Percentiles rank a stretch among this genome's conserved stretches.
Evolutionary conservation across 1,284 basidiomycete species (phyloP).

Genomic region (Ceratobasidium sp.): DNA sequence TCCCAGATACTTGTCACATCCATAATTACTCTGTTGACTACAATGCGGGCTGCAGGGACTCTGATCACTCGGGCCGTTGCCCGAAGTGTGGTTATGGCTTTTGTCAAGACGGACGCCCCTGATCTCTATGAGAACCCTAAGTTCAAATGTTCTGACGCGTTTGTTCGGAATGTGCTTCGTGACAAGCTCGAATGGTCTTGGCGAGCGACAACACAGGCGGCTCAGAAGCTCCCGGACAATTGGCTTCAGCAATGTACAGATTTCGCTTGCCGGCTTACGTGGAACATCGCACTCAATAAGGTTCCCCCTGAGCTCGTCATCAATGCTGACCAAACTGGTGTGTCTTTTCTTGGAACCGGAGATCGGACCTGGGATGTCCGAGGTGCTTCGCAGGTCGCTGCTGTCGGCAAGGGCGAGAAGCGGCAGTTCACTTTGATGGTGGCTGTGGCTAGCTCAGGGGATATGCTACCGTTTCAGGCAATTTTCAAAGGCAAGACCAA

Average conservation of each 20-base stretch:
- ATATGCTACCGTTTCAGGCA: slow-evolving; percentile 19
- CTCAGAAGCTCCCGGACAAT: slow-evolving; percentile 43
- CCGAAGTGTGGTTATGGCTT: background rate
- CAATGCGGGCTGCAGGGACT: background rate
- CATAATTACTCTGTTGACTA: background rate
- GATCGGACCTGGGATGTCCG: background rate
- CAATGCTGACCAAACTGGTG: slow-evolving; percentile 8
- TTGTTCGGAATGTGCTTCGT: slow-evolving; percentile 4
- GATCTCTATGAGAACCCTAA: slow-evolving; percentile 3
- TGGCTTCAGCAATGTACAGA: slow-evolving; percentile 18
- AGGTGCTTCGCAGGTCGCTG: background rate
- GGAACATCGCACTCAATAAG: slow-evolving; percentile 8
- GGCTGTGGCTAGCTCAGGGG: background rate
- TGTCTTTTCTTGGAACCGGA: background rate
- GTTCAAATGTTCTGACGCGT: slow-evolving; percentile 19
- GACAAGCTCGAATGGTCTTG: slow-evolving; percentile 30
- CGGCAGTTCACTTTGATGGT: slow-evolving; percentile 29
- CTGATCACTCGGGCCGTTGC: slow-evolving; percentile 6
- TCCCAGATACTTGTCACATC: background rate
- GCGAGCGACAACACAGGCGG: slow-evolving; percentile 25
- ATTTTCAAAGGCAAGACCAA: slow-evolving; percentile 25
- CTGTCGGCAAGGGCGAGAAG: slow-evolving; percentile 21
- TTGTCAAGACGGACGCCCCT: slow-evolving; percentile 6
- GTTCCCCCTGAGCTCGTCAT: slow-evolving; percentile 11
- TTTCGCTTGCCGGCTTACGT: slow-evolving; percentile 13